Base-by-base conservation (phyloP, 805 yeast genomes). In the Saccharomycopsis fermentans region DNA sequence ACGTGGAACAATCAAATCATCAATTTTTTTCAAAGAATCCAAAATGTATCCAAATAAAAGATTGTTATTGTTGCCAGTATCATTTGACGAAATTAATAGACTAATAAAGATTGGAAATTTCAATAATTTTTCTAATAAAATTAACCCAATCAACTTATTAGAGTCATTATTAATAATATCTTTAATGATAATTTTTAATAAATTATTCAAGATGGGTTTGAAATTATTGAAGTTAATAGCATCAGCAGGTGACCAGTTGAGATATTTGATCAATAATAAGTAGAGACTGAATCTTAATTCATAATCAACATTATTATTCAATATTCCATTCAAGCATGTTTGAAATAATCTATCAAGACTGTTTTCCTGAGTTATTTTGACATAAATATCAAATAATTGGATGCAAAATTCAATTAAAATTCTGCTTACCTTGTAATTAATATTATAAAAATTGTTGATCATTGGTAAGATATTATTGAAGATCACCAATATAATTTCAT, bases 121-220 rank as follows among this genome's bases (percentile, higher is more conserved):
- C n/a, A 43, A 77, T 55, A 84, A 70, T 1, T 86, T 77, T 64
- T 90, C 96, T 62, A 94, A 69, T 14, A 91, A 73, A n/a, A 90
- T 68, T 14, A 91, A 74, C 1, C 96, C 84, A 0, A 92, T 83
- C 11, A 90, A 78, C 63, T 94, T 79, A 6, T 86, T 79, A 0
- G 86, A 74, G 1, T 92, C 94, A 64, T 87, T 94, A 57, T 82
- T 76, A 16, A 89, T 79, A 0, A 94, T 84, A 71, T 94, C 98
- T 60, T 81, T 82, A 66, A 89, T 84, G 35, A 90, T 76, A 1
- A 80, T 76, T 19, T 81, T 83, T 29, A 89, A 74, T 56, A 90
- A 71, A 62, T 80, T 78, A 59, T 76, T 77, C 55, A 80, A 67
- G 9, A 80, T 69, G 29, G 76, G 71, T 4, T 69, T 71, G 16